Evolutionary conservation across 176 grass and related monocot genomes (phyloP).

Genomic region (Neostapfia colusana): DNA sequence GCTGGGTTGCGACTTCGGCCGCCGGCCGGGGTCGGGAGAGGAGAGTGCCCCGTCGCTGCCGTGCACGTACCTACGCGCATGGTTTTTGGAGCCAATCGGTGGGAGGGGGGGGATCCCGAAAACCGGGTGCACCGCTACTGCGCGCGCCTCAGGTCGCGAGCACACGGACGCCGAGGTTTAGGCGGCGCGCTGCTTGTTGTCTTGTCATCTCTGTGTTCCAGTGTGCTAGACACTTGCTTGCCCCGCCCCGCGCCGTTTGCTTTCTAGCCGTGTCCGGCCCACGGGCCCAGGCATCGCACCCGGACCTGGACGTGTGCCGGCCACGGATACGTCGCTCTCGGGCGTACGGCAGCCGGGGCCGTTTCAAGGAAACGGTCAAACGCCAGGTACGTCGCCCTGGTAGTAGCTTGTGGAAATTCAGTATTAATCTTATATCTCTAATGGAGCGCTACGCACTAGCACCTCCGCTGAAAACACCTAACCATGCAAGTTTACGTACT

Average conservation of each 20-base stretch:
- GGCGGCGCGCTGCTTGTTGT: conserved; percentile 19
- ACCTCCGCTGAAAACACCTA: not conserved
- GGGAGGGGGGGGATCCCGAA: conserved; percentile 27
- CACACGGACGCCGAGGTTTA: conserved; percentile 6
- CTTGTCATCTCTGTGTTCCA: no score
- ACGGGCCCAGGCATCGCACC: not conserved
- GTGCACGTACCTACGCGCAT: not conserved
- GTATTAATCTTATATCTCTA: not conserved
- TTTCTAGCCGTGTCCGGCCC: not conserved
- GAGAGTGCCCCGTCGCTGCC: conserved; percentile 30
- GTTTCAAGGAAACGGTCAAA: not conserved
- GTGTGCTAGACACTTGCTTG: conserved; percentile 14
- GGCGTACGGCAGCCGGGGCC: not conserved
- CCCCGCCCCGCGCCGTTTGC: not conserved
- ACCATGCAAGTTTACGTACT: no score
- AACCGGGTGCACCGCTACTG: conserved; percentile 35
- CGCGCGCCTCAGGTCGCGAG: not conserved
- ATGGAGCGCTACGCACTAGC: not conserved
- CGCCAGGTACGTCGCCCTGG: not conserved
- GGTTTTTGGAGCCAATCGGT: conserved; percentile 39
- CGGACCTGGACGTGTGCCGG: not conserved
- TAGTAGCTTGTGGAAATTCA: not conserved
- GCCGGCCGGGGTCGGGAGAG: no score
- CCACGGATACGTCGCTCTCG: not conserved
- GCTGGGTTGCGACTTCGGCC: no score